These are phyloP conservation scores for Gliomastix tumulicola DNA, from an alignment of 2,329 filamentous ascomycete genomes.

Conservation along the genomic window DNA sequence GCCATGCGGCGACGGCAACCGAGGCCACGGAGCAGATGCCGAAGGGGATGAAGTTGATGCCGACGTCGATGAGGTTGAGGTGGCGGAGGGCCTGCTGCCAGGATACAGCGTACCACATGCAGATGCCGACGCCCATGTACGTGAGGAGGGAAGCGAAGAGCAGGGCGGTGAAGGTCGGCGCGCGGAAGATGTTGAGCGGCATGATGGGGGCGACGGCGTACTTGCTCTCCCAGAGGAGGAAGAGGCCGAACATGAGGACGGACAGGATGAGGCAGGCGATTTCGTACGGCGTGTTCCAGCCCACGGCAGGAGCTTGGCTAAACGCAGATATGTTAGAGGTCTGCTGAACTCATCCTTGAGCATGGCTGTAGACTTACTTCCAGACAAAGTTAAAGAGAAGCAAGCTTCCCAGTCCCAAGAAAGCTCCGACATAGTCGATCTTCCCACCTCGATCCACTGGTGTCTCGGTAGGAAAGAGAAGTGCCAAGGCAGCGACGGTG, in stretches of 20 bases:
- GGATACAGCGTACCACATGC: constrained; percentile 38
- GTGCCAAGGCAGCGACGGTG: constrained; percentile 6
- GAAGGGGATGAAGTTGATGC: constrained; percentile 28
- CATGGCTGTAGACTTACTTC: constrained; percentile 30
- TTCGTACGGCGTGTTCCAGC: constrained; percentile 34
- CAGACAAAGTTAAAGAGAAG: constrained; percentile 43
- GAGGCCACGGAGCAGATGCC: constrained; percentile 26
- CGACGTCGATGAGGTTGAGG: constrained; percentile 29
- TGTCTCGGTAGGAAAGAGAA: constrained; percentile 7
- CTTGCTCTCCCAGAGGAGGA: constrained; percentile 33
- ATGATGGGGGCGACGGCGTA: constrained; percentile 33
- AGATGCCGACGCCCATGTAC: constrained; percentile 40
- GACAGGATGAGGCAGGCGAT: constrained; percentile 29
- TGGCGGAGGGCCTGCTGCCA: constrained; percentile 35
- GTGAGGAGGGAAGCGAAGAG: constrained; percentile 34
- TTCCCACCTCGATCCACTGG: constrained; percentile 14
- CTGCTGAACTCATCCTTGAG: background rate
- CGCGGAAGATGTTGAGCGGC: constrained; percentile 34
- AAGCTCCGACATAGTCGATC: constrained; percentile 26
- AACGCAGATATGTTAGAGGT: no score
- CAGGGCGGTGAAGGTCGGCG: constrained; percentile 33
- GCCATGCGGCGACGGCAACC: constrained; percentile 32
- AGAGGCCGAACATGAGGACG: constrained; percentile 14
- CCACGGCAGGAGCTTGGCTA: constrained; percentile 32
- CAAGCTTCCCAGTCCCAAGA: constrained; percentile 28